phyloP scores from a whole-genome alignment of 768 basidiomycete genomes.

The Tephrocybe sp. region DNA sequence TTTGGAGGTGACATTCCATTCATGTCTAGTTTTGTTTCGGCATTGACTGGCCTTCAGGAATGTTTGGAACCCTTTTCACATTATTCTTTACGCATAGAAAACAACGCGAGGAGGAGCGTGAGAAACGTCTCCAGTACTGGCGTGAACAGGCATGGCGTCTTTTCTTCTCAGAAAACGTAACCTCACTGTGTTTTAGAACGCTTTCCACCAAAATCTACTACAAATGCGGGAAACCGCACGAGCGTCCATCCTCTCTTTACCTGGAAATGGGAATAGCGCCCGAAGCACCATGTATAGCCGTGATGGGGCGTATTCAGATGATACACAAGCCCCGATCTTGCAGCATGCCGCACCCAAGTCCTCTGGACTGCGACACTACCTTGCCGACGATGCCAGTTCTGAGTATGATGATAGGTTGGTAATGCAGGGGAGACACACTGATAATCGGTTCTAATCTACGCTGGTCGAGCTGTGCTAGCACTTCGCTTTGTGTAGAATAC shows the following conservation, averaged over 20 bases:
- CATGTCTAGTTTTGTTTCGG: background rate
- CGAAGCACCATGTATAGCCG: constrained; percentile 52
- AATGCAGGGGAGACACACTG: constrained; percentile 36
- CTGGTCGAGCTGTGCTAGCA: constrained; percentile 4
- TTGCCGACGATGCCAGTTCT: constrained; percentile 48
- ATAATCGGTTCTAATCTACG: constrained; percentile 41
- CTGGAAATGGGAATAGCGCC: constrained; percentile 43
- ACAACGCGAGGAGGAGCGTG: constrained; percentile 73
- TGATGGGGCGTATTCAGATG: constrained; percentile 50
- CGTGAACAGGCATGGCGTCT: constrained; percentile 65
- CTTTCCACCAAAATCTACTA: constrained; percentile 78
- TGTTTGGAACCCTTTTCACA: constrained; percentile 66
- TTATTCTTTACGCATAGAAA: constrained; percentile 73
- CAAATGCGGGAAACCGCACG: constrained; percentile 79
- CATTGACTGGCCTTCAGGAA: constrained; percentile 46
- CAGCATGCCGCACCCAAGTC: constrained; percentile 48
- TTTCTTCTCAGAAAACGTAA: background rate
- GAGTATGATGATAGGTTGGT: constrained; percentile 52
- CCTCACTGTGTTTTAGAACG: constrained; percentile 46
- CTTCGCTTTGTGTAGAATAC: constrained; percentile 11
- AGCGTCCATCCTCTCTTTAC: constrained; percentile 60
- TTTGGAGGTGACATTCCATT: constrained; percentile 55
- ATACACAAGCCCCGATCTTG: constrained; percentile 54
- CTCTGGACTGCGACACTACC: constrained; percentile 54
- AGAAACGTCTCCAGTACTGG: constrained; percentile 88